Conservation (phyloP, 352 stramenopile species). For the Pythium periplocum region DNA sequence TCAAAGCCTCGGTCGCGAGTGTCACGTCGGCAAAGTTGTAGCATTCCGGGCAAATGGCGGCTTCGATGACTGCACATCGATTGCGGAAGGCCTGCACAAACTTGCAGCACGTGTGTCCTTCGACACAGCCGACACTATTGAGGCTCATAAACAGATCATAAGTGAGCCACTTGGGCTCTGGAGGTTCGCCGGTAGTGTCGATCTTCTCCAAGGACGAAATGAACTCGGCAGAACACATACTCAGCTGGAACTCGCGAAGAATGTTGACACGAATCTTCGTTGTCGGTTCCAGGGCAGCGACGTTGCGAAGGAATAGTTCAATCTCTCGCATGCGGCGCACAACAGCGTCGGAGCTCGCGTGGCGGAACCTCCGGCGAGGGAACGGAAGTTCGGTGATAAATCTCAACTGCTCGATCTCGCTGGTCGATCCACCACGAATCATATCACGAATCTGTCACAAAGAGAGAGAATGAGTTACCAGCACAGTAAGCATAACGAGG, state of each 20-base stretch:
- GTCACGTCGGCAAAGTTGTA: constrained; percentile 44
- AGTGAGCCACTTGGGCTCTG: constrained; percentile 70
- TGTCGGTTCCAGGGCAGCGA: constrained; percentile 58
- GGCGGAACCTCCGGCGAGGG: constrained; percentile 50
- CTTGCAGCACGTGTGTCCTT: constrained; percentile 73
- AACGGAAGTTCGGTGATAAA: constrained; percentile 74
- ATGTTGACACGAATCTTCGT: constrained; percentile 51
- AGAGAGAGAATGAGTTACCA: not conserved
- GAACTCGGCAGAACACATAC: constrained; percentile 75
- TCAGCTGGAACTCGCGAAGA: constrained; percentile 56
- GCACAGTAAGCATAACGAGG: not conserved
- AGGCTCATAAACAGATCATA: constrained; percentile 75
- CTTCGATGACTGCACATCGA: constrained; percentile 57
- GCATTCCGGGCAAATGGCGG: constrained; percentile 47
- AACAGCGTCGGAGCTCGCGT: constrained; percentile 35
- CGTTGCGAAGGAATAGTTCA: constrained; percentile 69
- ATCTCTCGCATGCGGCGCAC: constrained; percentile 50
- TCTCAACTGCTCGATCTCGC: constrained; percentile 60
- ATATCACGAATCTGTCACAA: constrained; percentile 33
- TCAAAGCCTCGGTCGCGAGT: constrained; percentile 49
- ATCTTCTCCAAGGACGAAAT: constrained; percentile 72
- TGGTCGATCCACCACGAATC: constrained; percentile 26
- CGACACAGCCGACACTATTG: constrained; percentile 54
- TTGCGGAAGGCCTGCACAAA: constrained; percentile 76
- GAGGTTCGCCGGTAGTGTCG: constrained; percentile 50